Base-by-base conservation (phyloP, 495 filamentous ascomycete genomes). In the Oidiodendron maius region DNA sequence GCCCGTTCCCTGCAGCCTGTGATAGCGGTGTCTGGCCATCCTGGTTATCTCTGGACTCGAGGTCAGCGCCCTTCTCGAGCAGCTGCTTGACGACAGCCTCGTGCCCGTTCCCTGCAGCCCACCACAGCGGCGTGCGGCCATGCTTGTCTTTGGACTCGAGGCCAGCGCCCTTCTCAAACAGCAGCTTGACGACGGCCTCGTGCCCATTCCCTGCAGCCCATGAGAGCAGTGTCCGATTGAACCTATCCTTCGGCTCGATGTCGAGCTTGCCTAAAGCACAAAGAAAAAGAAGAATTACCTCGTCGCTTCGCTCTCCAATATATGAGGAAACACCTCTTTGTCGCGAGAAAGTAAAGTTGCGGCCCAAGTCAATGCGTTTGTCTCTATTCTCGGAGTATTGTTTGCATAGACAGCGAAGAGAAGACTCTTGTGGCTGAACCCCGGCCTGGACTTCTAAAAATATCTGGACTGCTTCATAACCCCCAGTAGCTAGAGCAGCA, bases 401-500 rank as follows among this genome's bases (percentile, higher is more conserved):
- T 46, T 53, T 46, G 24, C 50, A 46, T 46, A 57, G 15, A 4
- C 45, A 1, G 23, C 16, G 40, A 51, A 54, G 45, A 25, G 18
- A 18, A 46, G 50, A 4, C 20, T 39, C 9, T 21, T 21, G 1
- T 12, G 51, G 47, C 28, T 48, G 44, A 5, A 15, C 40, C 28
- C 44, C 37, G 3, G 47, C 51, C 16, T 53, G 46, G 30, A 57
- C 37, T 12, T 64, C 50, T 44, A 58, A 47, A 48, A 58, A 48
- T 28, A 9, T 28, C 2, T 30, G 22, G 40, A 45, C 39, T 3
- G 51, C 51, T 44, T 54, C 28, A 37, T 24, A 24, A 60, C 64
- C 61, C 32, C 60, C 57, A 23, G 36, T 60, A 22, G 64, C 67
- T 4, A 70, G 24, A n/a, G 66, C 71, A 4, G 69, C 73, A 55